Base-by-base conservation (phyloP, 2,329 filamentous ascomycete species). In the Cordyceps farinosa region DNA sequence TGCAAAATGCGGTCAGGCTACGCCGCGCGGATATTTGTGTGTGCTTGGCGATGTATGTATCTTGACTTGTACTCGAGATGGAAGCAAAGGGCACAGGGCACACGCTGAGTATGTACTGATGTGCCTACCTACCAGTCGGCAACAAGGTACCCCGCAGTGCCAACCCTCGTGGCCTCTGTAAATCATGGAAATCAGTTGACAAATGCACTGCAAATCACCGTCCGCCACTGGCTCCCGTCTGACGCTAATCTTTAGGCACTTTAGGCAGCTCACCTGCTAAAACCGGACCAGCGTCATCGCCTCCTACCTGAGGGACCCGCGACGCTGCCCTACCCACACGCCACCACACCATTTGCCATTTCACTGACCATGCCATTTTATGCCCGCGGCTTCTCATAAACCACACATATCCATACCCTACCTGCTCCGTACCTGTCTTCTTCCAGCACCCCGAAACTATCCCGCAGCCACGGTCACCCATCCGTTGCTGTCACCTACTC, bases 301-400 rank as follows among this genome's bases (percentile, higher is more conserved):
- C 22, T 22, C 22, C 22, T 22, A 22, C 22, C 22, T 22, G 22
- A 22, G 22, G 22, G 22, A 22, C 22, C 15, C 15, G 10, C 38
- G 44, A 5, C 44, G 30, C 40, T 58, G 55, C 55, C 55, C 55
- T 58, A 58, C 44, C 55, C 44, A 55, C 52, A 42, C 30, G 48
- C 45, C 44, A 47, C 45, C 55, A 48, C 55, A 11, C n/a, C 32
- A 38, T 44, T 47, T 44, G 6, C 34, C 32, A 48, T 48, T 29
- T n/a, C 11, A 36, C 30, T 48, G 51, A 53, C 55, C 42, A 48
- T 32, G 52, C n/a, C 30, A 38, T n/a, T 45, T 56, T n/a, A 15
- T 47, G 30, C 48, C 30, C 48, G 48, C 34, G 48, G 3, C 30
- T 38, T 36, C 22, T 32, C 29, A 29, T 59, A n/a, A 9, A 58